These are phyloP conservation scores for Pseudocercospora crystallina DNA, from an alignment of 2,329 filamentous ascomycete genomes.

Conservation along the genomic window DNA sequence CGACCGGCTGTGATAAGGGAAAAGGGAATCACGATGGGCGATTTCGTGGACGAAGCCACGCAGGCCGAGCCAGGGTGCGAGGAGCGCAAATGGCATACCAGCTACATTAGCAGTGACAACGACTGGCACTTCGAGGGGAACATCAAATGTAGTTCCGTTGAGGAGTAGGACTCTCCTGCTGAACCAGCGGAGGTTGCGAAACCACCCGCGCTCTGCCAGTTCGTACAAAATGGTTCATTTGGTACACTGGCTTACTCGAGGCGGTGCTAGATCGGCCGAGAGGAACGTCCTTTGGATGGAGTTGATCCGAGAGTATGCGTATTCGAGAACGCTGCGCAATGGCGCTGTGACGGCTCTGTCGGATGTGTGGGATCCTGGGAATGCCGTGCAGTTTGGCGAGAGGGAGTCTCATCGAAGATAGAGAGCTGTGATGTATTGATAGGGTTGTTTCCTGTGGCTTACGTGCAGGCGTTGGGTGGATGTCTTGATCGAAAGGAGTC, in stretches of 20 bases:
- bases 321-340: slow-evolving; percentile 18
- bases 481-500: background rate
- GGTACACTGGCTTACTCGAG: no score
- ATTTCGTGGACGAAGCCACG: slow-evolving; percentile 30
- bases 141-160: slow-evolving; percentile 28
- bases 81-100: slow-evolving; percentile 31
- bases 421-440: background rate
- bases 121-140: slow-evolving; percentile 41
- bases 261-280: no score
- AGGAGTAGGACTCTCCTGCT: slow-evolving; percentile 28
- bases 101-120: slow-evolving; percentile 33
- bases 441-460: slow-evolving; percentile 10
- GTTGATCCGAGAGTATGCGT: slow-evolving; percentile 19
- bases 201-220: no score
- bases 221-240: no score
- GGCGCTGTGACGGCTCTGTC: slow-evolving; percentile 19
- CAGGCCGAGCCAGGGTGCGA: slow-evolving; percentile 17
- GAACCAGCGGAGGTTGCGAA: no score
- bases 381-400: slow-evolving; percentile 13
- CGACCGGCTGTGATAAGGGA: slow-evolving; percentile 28
- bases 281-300: background rate
- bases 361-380: slow-evolving; percentile 25
- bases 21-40: slow-evolving; percentile 35
- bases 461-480: slow-evolving; percentile 9
- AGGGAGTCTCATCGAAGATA: background rate